Evolutionary conservation across 257 asterid species (phyloP).

Genomic region (Schizonepeta tenuifolia): DNA sequence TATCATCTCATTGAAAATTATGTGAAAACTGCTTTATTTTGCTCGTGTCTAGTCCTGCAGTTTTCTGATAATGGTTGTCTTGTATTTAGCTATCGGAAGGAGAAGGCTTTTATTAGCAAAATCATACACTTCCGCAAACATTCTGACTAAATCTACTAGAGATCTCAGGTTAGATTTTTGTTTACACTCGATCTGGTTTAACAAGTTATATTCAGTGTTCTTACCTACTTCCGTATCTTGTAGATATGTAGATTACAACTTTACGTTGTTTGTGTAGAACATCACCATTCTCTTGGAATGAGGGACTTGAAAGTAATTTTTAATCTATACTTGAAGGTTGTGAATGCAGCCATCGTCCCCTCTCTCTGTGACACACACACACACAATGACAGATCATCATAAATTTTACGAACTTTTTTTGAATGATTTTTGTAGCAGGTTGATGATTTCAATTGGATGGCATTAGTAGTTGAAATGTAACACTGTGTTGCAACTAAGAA

Average conservation of each 20-base stretch:
- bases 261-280: neutral
- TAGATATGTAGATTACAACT: neutral
- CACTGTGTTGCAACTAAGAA: no score
- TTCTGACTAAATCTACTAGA: slow-evolving; percentile 57
- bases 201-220: neutral
- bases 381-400: no score
- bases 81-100: slow-evolving; percentile 63
- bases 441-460: neutral
- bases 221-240: neutral
- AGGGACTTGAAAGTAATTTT: no score
- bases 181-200: neutral
- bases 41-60: neutral
- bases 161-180: slow-evolving; percentile 39
- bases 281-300: no score
- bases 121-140: slow-evolving; percentile 73
- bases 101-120: slow-evolving; percentile 70
- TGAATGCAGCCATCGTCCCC: no score
- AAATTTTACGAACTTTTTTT: no score
- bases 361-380: no score
- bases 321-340: neutral
- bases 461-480: neutral
- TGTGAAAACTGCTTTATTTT: neutral
- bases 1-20: slow-evolving; percentile 14
- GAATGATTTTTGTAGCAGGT: neutral
- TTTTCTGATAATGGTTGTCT: slow-evolving; percentile 1